Conservation (phyloP, 2,329 filamentous ascomycete species). For the Malbranchea cinnamomea region DNA sequence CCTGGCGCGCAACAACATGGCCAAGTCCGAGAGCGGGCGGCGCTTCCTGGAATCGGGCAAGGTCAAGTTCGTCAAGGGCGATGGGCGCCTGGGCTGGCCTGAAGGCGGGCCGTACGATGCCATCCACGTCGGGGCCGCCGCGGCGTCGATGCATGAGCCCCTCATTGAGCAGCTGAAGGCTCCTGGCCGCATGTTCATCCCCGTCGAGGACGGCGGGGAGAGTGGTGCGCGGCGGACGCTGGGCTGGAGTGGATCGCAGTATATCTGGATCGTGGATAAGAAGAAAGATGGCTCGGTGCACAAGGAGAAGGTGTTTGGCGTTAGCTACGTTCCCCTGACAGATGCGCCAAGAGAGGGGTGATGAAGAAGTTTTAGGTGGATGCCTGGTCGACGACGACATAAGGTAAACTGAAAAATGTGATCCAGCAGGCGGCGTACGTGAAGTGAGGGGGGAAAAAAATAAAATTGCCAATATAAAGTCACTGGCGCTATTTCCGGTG, state of each 20-base stretch:
- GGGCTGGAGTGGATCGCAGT: slow-evolving; percentile 29
- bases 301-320: slow-evolving; percentile 43
- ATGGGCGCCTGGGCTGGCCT: slow-evolving; percentile 54
- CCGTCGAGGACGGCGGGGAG: slow-evolving; percentile 36
- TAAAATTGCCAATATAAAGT: no score
- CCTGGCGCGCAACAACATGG: slow-evolving; percentile 50
- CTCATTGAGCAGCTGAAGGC: slow-evolving; percentile 62
- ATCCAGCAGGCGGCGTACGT: no score
- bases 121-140: slow-evolving; percentile 88
- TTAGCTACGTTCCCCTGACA: slow-evolving; percentile 50
- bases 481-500: no score
- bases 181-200: slow-evolving; percentile 61
- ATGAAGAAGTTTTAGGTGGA: no score
- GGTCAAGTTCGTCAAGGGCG: slow-evolving; percentile 59
- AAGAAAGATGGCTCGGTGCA: slow-evolving; percentile 41
- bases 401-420: no score
- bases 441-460: no score
- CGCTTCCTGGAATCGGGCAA: slow-evolving; percentile 46
- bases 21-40: slow-evolving; percentile 44
- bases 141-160: slow-evolving; percentile 53
- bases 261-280: slow-evolving; percentile 51
- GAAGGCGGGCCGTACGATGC: slow-evolving; percentile 60
- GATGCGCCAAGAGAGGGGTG: slow-evolving; percentile 33
- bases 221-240: slow-evolving; percentile 11
- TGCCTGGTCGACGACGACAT: no score